Base-by-base conservation (phyloP, 176 grass and related monocot genomes). In the Calamus simplicifolius region DNA sequence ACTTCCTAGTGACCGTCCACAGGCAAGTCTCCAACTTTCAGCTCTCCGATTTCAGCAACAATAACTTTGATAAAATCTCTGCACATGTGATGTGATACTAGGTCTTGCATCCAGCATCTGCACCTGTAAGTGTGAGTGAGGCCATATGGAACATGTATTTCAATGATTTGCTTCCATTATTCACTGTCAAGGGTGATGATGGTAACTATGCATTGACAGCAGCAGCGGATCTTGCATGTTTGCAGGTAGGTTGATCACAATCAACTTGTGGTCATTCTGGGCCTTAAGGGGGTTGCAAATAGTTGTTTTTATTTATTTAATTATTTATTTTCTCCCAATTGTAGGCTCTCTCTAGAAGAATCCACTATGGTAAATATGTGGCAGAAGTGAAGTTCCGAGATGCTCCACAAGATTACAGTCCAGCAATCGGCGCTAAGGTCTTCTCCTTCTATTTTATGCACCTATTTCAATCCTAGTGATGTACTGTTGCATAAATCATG, bases 121-220 rank as follows among this genome's bases (percentile, higher is more conserved):
- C 81, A 27, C 59, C 49, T 55, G 84, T 88, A 30, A 76, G 50
- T 62, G 69, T 83, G 28, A 92, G 77, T 56, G 66, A 88, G 62
- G 78, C 69, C 52, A 85, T 98, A 77, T 98, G 93, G 93, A 85
- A 83, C 27, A 88, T 88, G 85, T 98, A 98, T 75, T 88, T 92
- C 16, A 57, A 82, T 3, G 63, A 92, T 28, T 70, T 98, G 62
- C 75, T 98, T 28, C 93, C 84, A 3, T 68, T 98, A 15, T 82
- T 92, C 65, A 88, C 93, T 67, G 73, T 29, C 3, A 63, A 88
- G 49, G 87, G 81, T 16, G 81, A 91, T 27, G 83, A 97, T 78
- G 92, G 92, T 72, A 79, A 61, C 74, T 98, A 92, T 66, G 81
- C 87, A 28, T 71, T 70, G 57, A 81, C 81, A 56, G 68, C 62